A percentile compares a stretch with the other conserved stretches of the same genome.
Conservation (phyloP, 192 early-diverging fungal species). For the Umbelopsis sp. region DNA sequence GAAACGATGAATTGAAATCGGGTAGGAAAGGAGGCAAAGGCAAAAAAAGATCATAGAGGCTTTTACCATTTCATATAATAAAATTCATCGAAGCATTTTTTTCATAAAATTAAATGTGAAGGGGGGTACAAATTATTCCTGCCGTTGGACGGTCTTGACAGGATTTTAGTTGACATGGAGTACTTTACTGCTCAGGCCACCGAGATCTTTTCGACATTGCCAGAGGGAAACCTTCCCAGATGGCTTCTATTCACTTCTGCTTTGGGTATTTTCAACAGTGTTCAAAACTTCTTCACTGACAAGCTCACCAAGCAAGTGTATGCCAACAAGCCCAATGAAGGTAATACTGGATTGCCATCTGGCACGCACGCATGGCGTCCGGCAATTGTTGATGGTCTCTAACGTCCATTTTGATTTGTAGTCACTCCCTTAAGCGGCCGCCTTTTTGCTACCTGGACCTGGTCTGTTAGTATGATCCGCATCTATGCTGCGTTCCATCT, state of each 20-base stretch:
- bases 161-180: conserved; percentile 22
- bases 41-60: background rate
- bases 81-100: no score
- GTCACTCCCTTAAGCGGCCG: conserved; percentile 83
- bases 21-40: conserved; percentile 15
- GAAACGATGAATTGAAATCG: background rate
- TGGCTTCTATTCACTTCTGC: conserved; percentile 76
- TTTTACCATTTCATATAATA: background rate
- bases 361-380: background rate
- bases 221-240: conserved; percentile 64
- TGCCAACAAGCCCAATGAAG: conserved; percentile 60
- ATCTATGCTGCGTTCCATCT: conserved; percentile 89
- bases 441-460: conserved; percentile 89
- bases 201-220: conserved; percentile 38
- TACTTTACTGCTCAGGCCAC: conserved; percentile 15
- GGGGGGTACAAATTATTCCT: background rate
- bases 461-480: conserved; percentile 78
- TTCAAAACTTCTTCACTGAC: conserved; percentile 82
- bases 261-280: conserved; percentile 81
- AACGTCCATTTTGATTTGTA: conserved; percentile 37
- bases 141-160: no score
- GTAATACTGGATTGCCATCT: conserved; percentile 33
- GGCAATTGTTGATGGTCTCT: background rate
- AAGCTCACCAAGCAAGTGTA: conserved; percentile 81
- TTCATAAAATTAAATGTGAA: background rate